Evolutionary conservation across 2,329 filamentous ascomycete genomes (phyloP), one percentile per base, ranked within the genome.

Genomic region (Penicillium thymicola): DNA sequence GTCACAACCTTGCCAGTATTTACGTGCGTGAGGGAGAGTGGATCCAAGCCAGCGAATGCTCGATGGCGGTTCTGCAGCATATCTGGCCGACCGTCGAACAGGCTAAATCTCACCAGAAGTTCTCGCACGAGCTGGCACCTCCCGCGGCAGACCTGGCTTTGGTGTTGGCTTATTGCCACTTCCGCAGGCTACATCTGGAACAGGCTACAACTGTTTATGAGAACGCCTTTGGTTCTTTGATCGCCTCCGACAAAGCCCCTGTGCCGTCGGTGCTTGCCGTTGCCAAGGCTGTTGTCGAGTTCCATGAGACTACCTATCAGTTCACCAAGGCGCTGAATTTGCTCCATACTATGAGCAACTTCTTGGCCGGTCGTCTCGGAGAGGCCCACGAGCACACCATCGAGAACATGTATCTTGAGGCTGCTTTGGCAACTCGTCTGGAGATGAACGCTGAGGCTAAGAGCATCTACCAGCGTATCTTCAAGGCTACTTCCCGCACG

Each of bases 331-430:
- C 71, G 1, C 52, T 73, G 5, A 55, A 58, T 30, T 51, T 73
- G 9, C 64, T 73, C 1, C 65, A 69, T 28, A 67, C 68, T 7
- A 65, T 73, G 37, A 71, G 67, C 58, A 66, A 69, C 16, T 73
- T 72, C 63, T 64, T 72, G 52, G 58, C 60, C 1, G 55, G 62
- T n/a, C 64, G 70, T 5, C 55, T 73, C 4, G 71, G 70, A 2
- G 65, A 67, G 5, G 73, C 71, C 2, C 75, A 81, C 59, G 73
- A 78, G 46, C 67, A 73, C 32, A 79, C 78, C 0, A 78, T 82
- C 48, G 71, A 77, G 25, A 78, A 76, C 2, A 63, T 81, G 51
- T 82, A 82, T 62, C 72, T 73, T 28, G 67, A 82, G 27, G 80
- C 75, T 34, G 76, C 78, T 49, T 70, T 79, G 47, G 76, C 75